phyloP scores from a whole-genome alignment of 768 basidiomycete genomes.

The Auricularia heimuer region DNA sequence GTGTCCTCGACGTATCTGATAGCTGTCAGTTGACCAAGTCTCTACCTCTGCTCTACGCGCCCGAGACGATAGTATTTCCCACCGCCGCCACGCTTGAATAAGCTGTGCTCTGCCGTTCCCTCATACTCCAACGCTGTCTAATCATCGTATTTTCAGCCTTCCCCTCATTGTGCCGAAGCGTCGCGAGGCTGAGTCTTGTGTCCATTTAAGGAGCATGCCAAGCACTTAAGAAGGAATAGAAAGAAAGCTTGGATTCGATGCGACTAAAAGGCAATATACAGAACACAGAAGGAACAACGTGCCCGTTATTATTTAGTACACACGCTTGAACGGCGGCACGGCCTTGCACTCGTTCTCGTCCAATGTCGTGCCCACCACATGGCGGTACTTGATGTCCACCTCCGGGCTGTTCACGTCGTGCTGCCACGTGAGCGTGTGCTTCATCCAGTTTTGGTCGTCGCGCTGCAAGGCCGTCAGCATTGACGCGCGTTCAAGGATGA shows the following conservation, averaged over 20 bases:
- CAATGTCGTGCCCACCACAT: constrained; percentile 75
- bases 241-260: background rate
- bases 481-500: constrained; percentile 16
- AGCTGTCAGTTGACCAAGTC: too few relatives aligned
- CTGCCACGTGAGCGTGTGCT: constrained; percentile 89
- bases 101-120: too few relatives aligned
- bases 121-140: too few relatives aligned
- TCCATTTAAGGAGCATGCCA: too few relatives aligned
- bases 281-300: background rate
- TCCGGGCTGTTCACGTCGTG: constrained; percentile 63
- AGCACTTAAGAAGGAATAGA: background rate
- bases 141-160: too few relatives aligned
- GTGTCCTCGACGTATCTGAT: too few relatives aligned
- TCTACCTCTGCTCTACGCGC: too few relatives aligned
- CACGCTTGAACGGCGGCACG: constrained; percentile 96
- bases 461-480: constrained; percentile 31
- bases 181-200: too few relatives aligned
- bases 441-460: constrained; percentile 92
- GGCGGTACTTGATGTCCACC: constrained; percentile 83
- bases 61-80: too few relatives aligned
- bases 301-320: constrained; percentile 43
- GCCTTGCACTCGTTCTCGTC: constrained; percentile 96
- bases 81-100: too few relatives aligned
- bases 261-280: background rate
- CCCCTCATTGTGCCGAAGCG: too few relatives aligned